Conservation (phyloP, 306 rosid species). For the Cicer chorassanicum region DNA sequence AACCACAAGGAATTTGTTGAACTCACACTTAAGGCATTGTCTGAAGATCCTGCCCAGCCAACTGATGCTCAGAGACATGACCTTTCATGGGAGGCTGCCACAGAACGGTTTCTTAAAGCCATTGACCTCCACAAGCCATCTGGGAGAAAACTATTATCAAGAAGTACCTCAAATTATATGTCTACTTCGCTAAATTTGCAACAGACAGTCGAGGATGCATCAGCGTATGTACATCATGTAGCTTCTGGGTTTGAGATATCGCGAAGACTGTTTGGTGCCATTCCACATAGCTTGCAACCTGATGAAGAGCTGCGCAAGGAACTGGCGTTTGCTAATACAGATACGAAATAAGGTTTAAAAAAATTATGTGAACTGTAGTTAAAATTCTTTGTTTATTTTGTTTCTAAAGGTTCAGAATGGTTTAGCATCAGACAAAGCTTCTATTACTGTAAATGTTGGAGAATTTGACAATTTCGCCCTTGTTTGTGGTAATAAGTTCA, state of each 20-base stretch:
- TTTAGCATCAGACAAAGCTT: slow-evolving; percentile 30
- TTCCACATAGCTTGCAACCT: slow-evolving; percentile 82
- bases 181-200: slow-evolving; percentile 57
- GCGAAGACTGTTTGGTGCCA: slow-evolving; percentile 82
- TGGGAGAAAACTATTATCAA: slow-evolving; percentile 43
- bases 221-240: slow-evolving; percentile 71
- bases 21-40: slow-evolving; percentile 62
- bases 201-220: slow-evolving; percentile 61
- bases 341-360: slow-evolving; percentile 47
- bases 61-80: slow-evolving; percentile 66
- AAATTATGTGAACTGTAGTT: slow-evolving; percentile 33
- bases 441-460: slow-evolving; percentile 33
- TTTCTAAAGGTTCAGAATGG: slow-evolving; percentile 15
- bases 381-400: slow-evolving; percentile 15
- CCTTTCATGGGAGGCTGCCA: slow-evolving; percentile 94
- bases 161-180: slow-evolving; percentile 54
- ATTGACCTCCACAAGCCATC: slow-evolving; percentile 58
- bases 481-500: background rate
- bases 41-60: slow-evolving; percentile 68
- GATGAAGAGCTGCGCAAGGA: slow-evolving; percentile 79
- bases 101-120: slow-evolving; percentile 72
- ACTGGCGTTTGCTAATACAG: slow-evolving; percentile 61
- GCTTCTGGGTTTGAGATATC: slow-evolving; percentile 81
- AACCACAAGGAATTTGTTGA: slow-evolving; percentile 60
- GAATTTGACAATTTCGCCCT: background rate